phyloP scores from a whole-genome alignment of 306 rosid species.

The Oemleria cerasiformis region DNA sequence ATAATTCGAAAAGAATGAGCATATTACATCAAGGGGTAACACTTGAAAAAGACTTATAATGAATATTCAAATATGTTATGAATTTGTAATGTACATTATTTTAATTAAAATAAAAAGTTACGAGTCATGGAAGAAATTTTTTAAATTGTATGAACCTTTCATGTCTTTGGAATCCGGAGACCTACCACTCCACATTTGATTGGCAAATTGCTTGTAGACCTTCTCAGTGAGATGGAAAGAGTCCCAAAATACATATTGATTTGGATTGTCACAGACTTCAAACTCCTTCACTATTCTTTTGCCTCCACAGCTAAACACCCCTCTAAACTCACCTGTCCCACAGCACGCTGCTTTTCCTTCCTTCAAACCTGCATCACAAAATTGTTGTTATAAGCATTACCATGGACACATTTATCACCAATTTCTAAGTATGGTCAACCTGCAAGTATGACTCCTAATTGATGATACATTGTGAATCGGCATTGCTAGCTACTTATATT shows the following conservation, averaged over 20 bases:
- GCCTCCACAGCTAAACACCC: slow-evolving; percentile 76
- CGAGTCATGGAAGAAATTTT: slow-evolving; percentile 45
- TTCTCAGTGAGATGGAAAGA: slow-evolving; percentile 75
- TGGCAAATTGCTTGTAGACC: slow-evolving; percentile 55
- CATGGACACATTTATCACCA: not conserved
- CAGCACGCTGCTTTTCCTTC: slow-evolving; percentile 81
- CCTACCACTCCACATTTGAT: slow-evolving; percentile 51
- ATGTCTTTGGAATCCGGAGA: slow-evolving; percentile 14
- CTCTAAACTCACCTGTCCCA: slow-evolving; percentile 67
- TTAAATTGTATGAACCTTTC: slow-evolving; percentile 17
- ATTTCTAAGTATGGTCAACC: not conserved
- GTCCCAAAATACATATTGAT: slow-evolving; percentile 67
- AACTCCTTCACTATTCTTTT: slow-evolving; percentile 55
- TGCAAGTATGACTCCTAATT: too few relatives aligned
- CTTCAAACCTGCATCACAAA: slow-evolving; percentile 53
- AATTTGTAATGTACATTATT: too few relatives aligned
- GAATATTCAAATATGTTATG: too few relatives aligned
- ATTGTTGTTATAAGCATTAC: slow-evolving; percentile 73
- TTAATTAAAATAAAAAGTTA: slow-evolving; percentile 4
- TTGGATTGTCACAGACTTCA: slow-evolving; percentile 52
- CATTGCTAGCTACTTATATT: not conserved
- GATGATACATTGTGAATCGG: not conserved
- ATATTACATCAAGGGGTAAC: not conserved
- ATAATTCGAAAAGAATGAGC: too few relatives aligned
- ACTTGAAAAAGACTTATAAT: not conserved